A percentile compares a stretch with the other conserved stretches of the same genome.
phyloP scores from a whole-genome alignment of 148 eudicot genomes.

The Arctostaphylos glauca region DNA sequence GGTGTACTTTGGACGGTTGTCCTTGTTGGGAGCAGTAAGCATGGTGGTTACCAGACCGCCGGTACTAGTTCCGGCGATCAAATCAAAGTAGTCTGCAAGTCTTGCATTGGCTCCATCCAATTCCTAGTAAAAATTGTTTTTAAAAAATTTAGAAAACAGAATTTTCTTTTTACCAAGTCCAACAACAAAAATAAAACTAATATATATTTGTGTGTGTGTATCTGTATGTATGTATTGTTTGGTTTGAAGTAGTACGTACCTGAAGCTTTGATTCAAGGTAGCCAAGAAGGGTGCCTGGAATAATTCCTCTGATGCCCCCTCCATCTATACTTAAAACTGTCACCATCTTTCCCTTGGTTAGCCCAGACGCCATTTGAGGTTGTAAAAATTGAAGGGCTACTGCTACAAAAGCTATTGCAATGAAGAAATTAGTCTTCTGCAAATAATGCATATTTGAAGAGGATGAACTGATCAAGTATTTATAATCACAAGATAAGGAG shows the following conservation, averaged over 20 bases:
- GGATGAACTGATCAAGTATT: not conserved
- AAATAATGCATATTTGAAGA: not conserved
- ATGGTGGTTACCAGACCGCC: slow-evolving; percentile 42
- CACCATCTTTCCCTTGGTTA: slow-evolving; percentile 15
- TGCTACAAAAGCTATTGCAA: not conserved
- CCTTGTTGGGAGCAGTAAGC: slow-evolving; percentile 37
- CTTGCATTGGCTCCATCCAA: slow-evolving; percentile 35
- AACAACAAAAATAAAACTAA: not conserved
- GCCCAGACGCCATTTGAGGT: slow-evolving; percentile 11
- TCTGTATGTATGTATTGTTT: too few relatives aligned
- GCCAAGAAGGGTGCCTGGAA: slow-evolving; percentile 26
- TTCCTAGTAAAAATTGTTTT: slow-evolving; percentile 15
- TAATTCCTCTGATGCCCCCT: slow-evolving; percentile 34
- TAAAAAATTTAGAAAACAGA: not conserved
- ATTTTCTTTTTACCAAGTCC: not conserved
- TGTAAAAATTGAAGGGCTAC: not conserved
- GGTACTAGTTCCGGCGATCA: slow-evolving; percentile 46
- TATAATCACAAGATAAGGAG: not conserved
- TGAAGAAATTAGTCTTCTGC: not conserved
- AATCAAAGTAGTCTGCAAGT: slow-evolving; percentile 41
- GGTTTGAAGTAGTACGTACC: slow-evolving; percentile 14
- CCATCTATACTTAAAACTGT: slow-evolving; percentile 34
- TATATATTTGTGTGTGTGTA: too few relatives aligned
- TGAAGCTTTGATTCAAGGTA: slow-evolving; percentile 33
- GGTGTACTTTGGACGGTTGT: slow-evolving; percentile 33